Evolutionary conservation across 192 early-diverging fungal genomes (phyloP).

Genomic region (Glomus cerebriforme): DNA sequence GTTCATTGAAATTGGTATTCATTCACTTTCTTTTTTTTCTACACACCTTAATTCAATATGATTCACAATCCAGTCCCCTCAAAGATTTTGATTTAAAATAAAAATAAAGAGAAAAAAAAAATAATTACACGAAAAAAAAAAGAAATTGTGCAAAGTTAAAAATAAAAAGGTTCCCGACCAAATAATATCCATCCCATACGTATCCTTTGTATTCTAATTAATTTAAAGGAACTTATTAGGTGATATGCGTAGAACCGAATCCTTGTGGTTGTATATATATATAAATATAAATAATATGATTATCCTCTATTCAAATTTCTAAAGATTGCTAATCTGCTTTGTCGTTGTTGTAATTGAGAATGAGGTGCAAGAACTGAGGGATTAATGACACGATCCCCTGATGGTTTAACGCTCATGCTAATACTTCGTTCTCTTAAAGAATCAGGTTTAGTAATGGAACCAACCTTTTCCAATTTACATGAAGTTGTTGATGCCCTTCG

Average conservation of each 20-base stretch:
- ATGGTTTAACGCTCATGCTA: constrained; percentile 1
- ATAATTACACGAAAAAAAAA: not conserved
- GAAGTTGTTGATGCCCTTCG: constrained; percentile 5
- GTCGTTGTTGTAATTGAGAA: not conserved
- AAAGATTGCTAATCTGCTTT: constrained; percentile 19
- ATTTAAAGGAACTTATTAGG: not conserved
- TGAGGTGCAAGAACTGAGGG: not conserved
- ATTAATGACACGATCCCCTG: not conserved
- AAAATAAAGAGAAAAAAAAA: not conserved
- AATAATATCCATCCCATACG: not conserved
- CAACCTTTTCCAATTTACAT: not conserved
- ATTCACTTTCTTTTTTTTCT: no score
- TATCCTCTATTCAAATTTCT: not conserved
- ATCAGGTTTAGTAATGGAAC: not conserved
- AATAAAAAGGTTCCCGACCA: not conserved
- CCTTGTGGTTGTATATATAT: not conserved
- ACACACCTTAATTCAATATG: no score
- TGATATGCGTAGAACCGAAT: not conserved
- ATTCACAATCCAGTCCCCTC: no score
- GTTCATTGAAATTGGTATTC: no score
- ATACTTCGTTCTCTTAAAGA: not conserved
- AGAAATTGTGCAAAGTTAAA: not conserved
- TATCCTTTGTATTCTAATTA: no score
- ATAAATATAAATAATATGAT: not conserved
- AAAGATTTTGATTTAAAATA: no score